Evolutionary conservation across 768 basidiomycete species (phyloP).

Genomic region (Pisolithus sp.): DNA sequence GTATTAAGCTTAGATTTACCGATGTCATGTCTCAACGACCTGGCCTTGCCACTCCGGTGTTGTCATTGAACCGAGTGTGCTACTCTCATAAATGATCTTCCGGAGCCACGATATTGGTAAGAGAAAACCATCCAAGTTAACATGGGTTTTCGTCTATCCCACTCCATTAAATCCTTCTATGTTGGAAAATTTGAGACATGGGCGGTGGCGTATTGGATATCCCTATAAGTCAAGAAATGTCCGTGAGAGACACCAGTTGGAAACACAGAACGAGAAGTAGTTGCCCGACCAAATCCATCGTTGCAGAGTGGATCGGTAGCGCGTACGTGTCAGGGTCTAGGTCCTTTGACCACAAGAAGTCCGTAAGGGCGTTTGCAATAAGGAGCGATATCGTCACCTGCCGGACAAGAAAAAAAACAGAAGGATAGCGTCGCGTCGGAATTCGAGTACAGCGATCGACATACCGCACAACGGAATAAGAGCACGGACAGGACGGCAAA

Average conservation of each 20-base stretch:
- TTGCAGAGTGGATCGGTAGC: slow-evolving; percentile 84
- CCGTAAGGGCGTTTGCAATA: slow-evolving; percentile 60
- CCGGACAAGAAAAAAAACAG: not conserved
- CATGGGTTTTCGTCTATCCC: too few species aligned
- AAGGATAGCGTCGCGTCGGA: not conserved
- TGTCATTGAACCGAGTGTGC: too few species aligned
- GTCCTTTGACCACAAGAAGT: slow-evolving; percentile 69
- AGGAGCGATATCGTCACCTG: slow-evolving; percentile 69
- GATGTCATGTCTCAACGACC: too few species aligned
- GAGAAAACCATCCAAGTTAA: too few species aligned
- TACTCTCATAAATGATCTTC: too few species aligned
- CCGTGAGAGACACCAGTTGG: slow-evolving; percentile 49
- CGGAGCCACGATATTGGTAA: too few species aligned
- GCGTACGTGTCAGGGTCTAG: slow-evolving; percentile 91
- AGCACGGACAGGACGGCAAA: slow-evolving; percentile 63
- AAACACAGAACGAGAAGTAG: slow-evolving; percentile 73
- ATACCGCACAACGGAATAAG: slow-evolving; percentile 73
- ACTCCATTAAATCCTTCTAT: too few species aligned
- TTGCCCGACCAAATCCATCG: slow-evolving; percentile 83
- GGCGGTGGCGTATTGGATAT: not conserved
- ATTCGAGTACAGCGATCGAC: slow-evolving; percentile 23
- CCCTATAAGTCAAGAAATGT: slow-evolving; percentile 18
- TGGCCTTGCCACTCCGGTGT: too few species aligned
- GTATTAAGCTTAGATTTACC: too few species aligned
- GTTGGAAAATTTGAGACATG: too few species aligned